phyloP scores from a whole-genome alignment of 768 basidiomycete genomes.

The Amanita rimosa region DNA sequence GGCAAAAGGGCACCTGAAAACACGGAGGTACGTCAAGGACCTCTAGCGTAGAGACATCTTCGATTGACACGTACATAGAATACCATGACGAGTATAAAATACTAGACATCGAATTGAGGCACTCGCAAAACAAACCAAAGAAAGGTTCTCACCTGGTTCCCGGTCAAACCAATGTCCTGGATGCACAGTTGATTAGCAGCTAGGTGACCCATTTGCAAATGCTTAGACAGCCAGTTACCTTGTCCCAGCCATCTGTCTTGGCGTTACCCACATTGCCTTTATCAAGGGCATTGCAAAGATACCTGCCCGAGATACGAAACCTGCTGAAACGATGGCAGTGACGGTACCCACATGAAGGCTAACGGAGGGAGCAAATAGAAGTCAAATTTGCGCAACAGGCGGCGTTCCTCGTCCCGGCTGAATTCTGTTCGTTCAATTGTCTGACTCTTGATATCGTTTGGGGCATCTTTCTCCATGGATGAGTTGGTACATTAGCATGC shows the following conservation, averaged over 20 bases:
- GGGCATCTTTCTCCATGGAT: background rate
- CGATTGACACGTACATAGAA: constrained; percentile 24
- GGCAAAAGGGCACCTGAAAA: constrained; percentile 30
- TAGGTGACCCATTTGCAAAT: background rate
- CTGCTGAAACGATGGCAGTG: background rate
- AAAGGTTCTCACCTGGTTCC: constrained; percentile 27
- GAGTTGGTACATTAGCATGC: background rate
- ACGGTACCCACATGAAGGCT: constrained; percentile 25
- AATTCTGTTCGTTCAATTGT: background rate
- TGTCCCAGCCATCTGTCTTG: constrained; percentile 40
- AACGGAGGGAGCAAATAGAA: constrained; percentile 29
- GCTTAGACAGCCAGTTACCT: constrained; percentile 14
- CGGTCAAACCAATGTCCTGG: constrained; percentile 30
- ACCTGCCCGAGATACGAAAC: constrained; percentile 17
- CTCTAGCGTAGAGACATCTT: background rate
- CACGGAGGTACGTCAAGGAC: background rate
- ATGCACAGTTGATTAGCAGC: background rate
- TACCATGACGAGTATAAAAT: constrained; percentile 37
- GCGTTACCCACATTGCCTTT: constrained; percentile 43
- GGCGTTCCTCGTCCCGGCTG: constrained; percentile 15
- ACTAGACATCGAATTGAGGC: constrained; percentile 16
- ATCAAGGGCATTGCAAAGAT: constrained; percentile 36
- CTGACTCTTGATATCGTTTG: background rate
- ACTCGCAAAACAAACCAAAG: background rate
- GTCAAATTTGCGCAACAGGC: constrained; percentile 31